phyloP scores from a whole-genome alignment of 1,284 basidiomycete species.

The Exobasidium cylindrosporum region DNA sequence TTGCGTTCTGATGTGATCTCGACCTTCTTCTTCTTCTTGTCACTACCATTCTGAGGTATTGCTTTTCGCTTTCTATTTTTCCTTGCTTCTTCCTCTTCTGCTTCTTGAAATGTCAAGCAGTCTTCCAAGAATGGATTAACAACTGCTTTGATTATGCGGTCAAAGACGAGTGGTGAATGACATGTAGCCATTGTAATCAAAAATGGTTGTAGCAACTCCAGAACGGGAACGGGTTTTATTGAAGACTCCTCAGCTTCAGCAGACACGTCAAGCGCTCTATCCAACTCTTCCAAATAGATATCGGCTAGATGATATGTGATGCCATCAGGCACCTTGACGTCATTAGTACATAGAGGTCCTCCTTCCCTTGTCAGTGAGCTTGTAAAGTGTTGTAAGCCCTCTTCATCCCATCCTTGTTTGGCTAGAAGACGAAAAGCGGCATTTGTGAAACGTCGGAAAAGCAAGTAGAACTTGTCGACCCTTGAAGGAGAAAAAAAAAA shows the following conservation, averaged over 20 bases:
- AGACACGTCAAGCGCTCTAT: conserved; percentile 62
- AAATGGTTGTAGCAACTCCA: conserved; percentile 67
- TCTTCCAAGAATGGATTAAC: conserved; percentile 63
- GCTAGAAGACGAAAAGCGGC: conserved; percentile 77
- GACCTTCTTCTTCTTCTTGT: conserved; percentile 4
- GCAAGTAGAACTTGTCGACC: conserved; percentile 89
- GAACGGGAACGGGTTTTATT: conserved; percentile 59
- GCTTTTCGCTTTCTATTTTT: neutral
- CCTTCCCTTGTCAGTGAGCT: conserved; percentile 22
- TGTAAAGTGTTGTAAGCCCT: conserved; percentile 55
- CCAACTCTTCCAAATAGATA: conserved; percentile 84
- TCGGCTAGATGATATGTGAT: conserved; percentile 73
- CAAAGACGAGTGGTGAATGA: conserved; percentile 64
- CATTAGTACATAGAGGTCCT: conserved; percentile 51
- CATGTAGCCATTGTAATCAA: conserved; percentile 68
- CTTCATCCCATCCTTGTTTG: conserved; percentile 67
- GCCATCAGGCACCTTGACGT: conserved; percentile 72
- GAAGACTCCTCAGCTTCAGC: conserved; percentile 17
- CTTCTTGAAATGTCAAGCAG: conserved; percentile 19
- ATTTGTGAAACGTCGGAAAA: conserved; percentile 82
- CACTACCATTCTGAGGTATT: conserved; percentile 9
- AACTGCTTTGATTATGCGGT: conserved; percentile 66
- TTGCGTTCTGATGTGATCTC: conserved; percentile 13
- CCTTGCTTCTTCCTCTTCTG: conserved; percentile 1
- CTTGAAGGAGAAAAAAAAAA: conserved; percentile 19